Evolutionary conservation across 2,329 filamentous ascomycete species (phyloP), one percentile per base, ranked within the genome.

Genomic region (Alternaria consortialis): DNA sequence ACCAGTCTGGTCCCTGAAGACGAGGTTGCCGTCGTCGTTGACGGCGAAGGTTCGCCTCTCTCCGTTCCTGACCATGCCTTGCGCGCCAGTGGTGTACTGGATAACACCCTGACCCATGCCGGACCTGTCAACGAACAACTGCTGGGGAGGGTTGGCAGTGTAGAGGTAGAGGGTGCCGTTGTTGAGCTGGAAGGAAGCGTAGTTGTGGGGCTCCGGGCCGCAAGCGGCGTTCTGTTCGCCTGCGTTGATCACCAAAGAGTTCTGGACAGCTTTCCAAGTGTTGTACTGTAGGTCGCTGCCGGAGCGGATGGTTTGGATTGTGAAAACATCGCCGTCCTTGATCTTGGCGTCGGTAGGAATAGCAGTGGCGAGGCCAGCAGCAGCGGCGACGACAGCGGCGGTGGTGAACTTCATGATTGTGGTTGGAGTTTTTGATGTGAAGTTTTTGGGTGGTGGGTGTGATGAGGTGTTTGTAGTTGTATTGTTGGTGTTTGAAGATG

Each of bases 31-130:
- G 60, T 71, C 58, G 46, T 73, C 69, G 68, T 82, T 80, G 50
- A 87, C 63, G 25, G 74, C 65, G 80, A 84, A 89, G 56, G 80
- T 81, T 44, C 77, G 79, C 54, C 78, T 76, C 79, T 88, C 83
- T 27, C 61, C 73, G 70, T 85, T 82, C 34, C 66, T 67, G 31
- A 81, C 80, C 0, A 77, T 58, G 7, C 67, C 56, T 66, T 82
- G 67, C 39, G 67, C 81, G 42, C 83, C 83, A 4, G 82, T 85
- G 34, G 81, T 81, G 79, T 86, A 89, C 42, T 82, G 81, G 42
- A 88, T 69, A 23, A 79, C 76, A 52, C 87, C 87, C 61, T 70
- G 82, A 83, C 84, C 86, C 85, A 87, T 87, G 69, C 85, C 86
- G 46, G 84, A 86, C 44, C 84, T 83, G 74, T 89, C 86, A 40